phyloP scores from a whole-genome alignment of 2,329 filamentous ascomycete genomes.

The Ploettnerulaceae sp. region DNA sequence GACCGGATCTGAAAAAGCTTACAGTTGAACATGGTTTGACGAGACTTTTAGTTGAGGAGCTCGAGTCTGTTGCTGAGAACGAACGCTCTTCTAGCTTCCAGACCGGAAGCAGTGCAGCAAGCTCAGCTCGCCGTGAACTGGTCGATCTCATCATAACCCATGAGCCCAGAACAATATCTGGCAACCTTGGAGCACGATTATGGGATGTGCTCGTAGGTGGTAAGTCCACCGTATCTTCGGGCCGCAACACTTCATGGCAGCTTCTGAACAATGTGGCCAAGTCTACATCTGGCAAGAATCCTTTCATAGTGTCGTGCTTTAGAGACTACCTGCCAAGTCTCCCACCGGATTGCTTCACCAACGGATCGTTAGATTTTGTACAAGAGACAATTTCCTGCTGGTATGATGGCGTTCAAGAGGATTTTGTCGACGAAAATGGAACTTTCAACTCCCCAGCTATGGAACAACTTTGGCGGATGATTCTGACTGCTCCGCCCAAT shows the following conservation, averaged over 20 bases:
- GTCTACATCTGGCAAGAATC: constrained; percentile 44
- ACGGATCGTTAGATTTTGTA: constrained; percentile 59
- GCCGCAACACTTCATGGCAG: constrained; percentile 65
- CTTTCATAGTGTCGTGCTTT: constrained; percentile 52
- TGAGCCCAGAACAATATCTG: constrained; percentile 56
- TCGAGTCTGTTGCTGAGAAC: constrained; percentile 43
- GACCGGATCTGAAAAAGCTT: constrained; percentile 51
- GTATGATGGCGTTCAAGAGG: constrained; percentile 43
- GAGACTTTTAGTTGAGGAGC: constrained; percentile 57
- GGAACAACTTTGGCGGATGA: constrained; percentile 79
- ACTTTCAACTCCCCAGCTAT: constrained; percentile 48
- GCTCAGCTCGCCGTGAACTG: constrained; percentile 51
- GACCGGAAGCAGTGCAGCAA: constrained; percentile 40
- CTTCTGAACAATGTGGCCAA: constrained; percentile 50
- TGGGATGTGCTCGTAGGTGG: constrained; percentile 72
- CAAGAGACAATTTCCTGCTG: constrained; percentile 45
- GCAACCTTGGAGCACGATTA: constrained; percentile 56
- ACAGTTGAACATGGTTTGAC: constrained; percentile 58
- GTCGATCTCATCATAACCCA: constrained; percentile 54
- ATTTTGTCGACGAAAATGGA: constrained; percentile 48
- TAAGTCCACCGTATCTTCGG: constrained; percentile 51
- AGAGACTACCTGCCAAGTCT: constrained; percentile 53
- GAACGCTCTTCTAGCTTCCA: constrained; percentile 24
- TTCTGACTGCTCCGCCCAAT: constrained; percentile 61
- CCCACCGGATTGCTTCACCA: constrained; percentile 53